Evolutionary conservation across 2,329 filamentous ascomycete species (phyloP).

Genomic region (Fusarium mexicanum): DNA sequence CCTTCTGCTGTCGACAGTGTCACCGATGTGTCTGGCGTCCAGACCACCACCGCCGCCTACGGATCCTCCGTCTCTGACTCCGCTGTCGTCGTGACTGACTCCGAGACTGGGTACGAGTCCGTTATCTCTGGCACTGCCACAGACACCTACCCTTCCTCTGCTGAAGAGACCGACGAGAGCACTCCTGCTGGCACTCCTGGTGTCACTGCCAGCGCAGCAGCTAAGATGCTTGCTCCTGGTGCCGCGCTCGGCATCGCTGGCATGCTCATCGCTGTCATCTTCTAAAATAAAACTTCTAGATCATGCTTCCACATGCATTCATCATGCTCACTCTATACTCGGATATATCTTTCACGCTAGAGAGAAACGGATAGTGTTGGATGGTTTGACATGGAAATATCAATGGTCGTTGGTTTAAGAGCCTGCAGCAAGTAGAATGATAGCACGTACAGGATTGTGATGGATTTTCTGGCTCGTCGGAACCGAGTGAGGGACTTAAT

Average conservation of each 20-base stretch:
- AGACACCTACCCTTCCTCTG: slow-evolving; percentile 25
- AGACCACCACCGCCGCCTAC: slow-evolving; percentile 30
- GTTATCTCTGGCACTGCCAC: slow-evolving; percentile 23
- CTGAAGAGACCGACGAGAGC: slow-evolving; percentile 22
- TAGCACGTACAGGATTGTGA: slow-evolving; percentile 31
- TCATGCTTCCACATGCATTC: slow-evolving; percentile 21
- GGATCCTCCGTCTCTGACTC: slow-evolving; percentile 30
- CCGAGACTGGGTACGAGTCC: slow-evolving; percentile 26
- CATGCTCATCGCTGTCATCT: slow-evolving; percentile 40
- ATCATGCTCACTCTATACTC: slow-evolving; percentile 13
- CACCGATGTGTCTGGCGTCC: slow-evolving; percentile 30
- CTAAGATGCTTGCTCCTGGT: slow-evolving; percentile 35
- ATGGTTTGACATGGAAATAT: slow-evolving; percentile 22
- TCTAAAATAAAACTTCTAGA: slow-evolving; percentile 35
- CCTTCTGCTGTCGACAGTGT: slow-evolving; percentile 31
- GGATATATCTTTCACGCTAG: slow-evolving; percentile 22
- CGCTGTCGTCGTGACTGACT: slow-evolving; percentile 23
- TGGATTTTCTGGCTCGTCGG: slow-evolving; percentile 31
- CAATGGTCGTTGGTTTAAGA: slow-evolving; percentile 22
- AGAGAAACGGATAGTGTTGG: slow-evolving; percentile 27
- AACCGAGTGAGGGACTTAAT: slow-evolving; percentile 37
- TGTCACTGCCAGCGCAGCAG: slow-evolving; percentile 47
- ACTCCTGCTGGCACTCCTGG: slow-evolving; percentile 42
- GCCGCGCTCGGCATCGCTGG: slow-evolving; percentile 40
- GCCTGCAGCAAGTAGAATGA: slow-evolving; percentile 28